Percentiles rank a stretch among this genome's conserved stretches.
These are phyloP conservation scores for Diaporthe longicolla DNA, from an alignment of 2,329 filamentous ascomycete species.

Conservation along the genomic window DNA sequence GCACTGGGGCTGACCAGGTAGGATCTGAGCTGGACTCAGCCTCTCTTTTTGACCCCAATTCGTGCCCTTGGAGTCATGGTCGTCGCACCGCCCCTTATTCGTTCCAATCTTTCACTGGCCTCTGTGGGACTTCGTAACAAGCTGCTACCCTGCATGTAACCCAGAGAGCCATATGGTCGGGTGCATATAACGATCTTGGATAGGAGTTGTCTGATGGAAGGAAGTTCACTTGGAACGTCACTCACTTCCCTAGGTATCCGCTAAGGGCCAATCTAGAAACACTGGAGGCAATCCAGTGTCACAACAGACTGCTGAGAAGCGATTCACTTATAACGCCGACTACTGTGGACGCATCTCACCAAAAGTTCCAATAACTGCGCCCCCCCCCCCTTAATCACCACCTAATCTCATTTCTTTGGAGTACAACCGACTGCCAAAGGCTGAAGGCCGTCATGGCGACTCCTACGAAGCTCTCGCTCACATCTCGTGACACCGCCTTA, in stretches of 20 bases:
- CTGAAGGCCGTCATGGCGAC: constrained; percentile 26
- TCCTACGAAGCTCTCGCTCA: background rate
- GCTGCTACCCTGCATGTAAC: background rate
- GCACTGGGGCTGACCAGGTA: constrained; percentile 15
- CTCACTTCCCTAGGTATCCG: background rate
- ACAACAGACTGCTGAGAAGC: background rate
- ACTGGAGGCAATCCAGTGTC: background rate
- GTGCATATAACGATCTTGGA: constrained; percentile 17
- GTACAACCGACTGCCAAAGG: background rate
- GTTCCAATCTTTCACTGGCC: background rate
- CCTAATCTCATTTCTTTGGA: background rate
- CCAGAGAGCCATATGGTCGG: background rate
- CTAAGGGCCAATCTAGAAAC: background rate
- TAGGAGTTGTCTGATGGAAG: background rate
- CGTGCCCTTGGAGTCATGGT: constrained; percentile 24
- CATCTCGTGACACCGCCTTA: constrained; percentile 71
- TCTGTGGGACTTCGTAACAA: constrained; percentile 10
- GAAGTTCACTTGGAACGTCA: background rate
- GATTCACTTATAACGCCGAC: background rate
- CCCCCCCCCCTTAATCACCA: background rate
- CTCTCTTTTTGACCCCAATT: constrained; percentile 12
- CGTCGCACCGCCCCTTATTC: constrained; percentile 7
- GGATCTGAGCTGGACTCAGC: constrained; percentile 28
- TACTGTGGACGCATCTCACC: background rate
- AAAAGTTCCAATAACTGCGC: background rate